Evolutionary conservation across 495 filamentous ascomycete species (phyloP).

Genomic region (Durotheca rogersii): DNA sequence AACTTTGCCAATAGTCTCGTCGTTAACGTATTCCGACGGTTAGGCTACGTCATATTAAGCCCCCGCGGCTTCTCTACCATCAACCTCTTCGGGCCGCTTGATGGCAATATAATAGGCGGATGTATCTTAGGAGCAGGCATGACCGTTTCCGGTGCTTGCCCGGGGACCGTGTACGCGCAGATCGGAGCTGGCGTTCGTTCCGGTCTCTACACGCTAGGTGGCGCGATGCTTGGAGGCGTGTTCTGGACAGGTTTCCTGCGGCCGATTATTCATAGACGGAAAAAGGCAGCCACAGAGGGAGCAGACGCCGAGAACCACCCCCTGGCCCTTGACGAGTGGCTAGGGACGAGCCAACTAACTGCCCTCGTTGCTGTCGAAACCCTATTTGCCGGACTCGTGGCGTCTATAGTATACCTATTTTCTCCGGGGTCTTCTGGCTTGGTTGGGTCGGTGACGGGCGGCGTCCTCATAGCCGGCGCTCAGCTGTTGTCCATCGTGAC

Average conservation of each 20-base stretch:
- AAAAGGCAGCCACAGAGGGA: constrained; percentile 5
- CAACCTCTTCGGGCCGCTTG: constrained; percentile 43
- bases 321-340: constrained; percentile 37
- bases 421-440: constrained; percentile 33
- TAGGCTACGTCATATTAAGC: constrained; percentile 35
- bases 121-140: constrained; percentile 55
- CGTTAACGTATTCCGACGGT: constrained; percentile 35
- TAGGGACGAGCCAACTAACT: constrained; percentile 31
- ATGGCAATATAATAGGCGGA: constrained; percentile 60
- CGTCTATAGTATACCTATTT: constrained; percentile 30
- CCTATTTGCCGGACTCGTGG: constrained; percentile 32
- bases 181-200: constrained; percentile 49
- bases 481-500: constrained; percentile 49
- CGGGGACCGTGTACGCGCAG: constrained; percentile 57
- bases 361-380: constrained; percentile 37
- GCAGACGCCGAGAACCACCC: constrained; percentile 8
- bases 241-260: constrained; percentile 39
- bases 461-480: constrained; percentile 50
- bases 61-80: constrained; percentile 42
- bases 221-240: constrained; percentile 47
- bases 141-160: constrained; percentile 57
- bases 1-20: constrained; percentile 25
- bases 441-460: constrained; percentile 45
- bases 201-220: constrained; percentile 44
- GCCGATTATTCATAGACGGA: constrained; percentile 12